A percentile compares a stretch with the other conserved stretches of the same genome.
phyloP scores from a whole-genome alignment of 139 green algal species.

The Picochlorum sp. region DNA sequence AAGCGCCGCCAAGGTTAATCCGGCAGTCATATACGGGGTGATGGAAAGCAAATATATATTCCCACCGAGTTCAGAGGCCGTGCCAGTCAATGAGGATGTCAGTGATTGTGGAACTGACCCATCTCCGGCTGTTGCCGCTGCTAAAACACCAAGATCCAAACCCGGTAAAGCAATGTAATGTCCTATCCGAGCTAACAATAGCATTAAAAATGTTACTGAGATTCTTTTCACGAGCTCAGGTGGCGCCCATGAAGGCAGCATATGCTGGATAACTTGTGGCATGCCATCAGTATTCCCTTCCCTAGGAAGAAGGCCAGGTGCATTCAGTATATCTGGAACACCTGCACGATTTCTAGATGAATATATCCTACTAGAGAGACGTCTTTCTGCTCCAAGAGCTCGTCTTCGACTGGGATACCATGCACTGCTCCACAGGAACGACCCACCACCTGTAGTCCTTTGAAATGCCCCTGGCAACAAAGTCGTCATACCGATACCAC shows the following conservation, averaged over 20 bases:
- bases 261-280: not conserved
- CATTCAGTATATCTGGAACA: no score
- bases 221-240: conserved; percentile 4
- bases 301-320: no score
- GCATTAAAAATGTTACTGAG: conserved; percentile 2
- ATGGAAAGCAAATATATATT: conserved; percentile 13
- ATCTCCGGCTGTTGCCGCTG: not conserved
- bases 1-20: conserved; percentile 1
- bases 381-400: no score
- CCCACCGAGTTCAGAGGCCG: not conserved
- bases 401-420: no score
- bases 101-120: not conserved
- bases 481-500: no score
- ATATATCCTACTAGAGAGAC: no score
- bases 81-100: not conserved
- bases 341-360: no score
- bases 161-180: conserved; percentile 15
- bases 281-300: no score
- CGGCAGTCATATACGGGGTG: conserved; percentile 9
- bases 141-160: not conserved
- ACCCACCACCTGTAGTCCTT: no score
- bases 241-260: conserved; percentile 3
- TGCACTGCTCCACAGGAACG: no score
- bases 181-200: not conserved
- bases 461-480: no score